These are phyloP conservation scores for Narthecium ossifragum DNA, from an alignment of 106 monocot genomes.

Conservation along the genomic window DNA sequence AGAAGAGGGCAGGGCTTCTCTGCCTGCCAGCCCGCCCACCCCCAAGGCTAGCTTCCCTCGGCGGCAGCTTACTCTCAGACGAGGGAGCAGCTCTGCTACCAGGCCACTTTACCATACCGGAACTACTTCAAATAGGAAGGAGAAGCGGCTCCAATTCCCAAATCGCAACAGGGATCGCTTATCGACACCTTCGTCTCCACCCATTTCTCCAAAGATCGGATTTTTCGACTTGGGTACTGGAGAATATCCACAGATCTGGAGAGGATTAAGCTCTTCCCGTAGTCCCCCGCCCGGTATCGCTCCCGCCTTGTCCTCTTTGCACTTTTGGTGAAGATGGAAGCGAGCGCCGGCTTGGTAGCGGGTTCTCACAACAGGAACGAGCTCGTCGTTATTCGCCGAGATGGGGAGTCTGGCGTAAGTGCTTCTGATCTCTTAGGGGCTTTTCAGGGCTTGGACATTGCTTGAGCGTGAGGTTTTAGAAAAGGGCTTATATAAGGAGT, in stretches of 20 bases:
- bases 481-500: no score
- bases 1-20: neutral
- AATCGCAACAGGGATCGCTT: neutral
- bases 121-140: neutral
- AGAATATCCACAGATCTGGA: neutral
- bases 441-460: neutral
- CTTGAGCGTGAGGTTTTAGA: no score
- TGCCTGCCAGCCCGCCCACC: neutral
- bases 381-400: constrained; percentile 84
- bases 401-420: constrained; percentile 60
- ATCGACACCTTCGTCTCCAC: neutral
- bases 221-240: neutral
- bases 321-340: constrained; percentile 56
- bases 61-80: neutral
- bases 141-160: neutral
- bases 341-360: constrained; percentile 70
- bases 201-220: neutral
- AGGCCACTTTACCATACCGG: neutral
- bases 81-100: neutral
- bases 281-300: no score
- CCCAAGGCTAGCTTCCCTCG: neutral
- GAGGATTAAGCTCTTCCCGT: neutral
- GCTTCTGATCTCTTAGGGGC: neutral
- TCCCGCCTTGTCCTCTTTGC: no score
- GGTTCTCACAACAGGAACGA: constrained; percentile 95